phyloP scores from a whole-genome alignment of 345 rosid species.

The Hibiscus trionum region DNA sequence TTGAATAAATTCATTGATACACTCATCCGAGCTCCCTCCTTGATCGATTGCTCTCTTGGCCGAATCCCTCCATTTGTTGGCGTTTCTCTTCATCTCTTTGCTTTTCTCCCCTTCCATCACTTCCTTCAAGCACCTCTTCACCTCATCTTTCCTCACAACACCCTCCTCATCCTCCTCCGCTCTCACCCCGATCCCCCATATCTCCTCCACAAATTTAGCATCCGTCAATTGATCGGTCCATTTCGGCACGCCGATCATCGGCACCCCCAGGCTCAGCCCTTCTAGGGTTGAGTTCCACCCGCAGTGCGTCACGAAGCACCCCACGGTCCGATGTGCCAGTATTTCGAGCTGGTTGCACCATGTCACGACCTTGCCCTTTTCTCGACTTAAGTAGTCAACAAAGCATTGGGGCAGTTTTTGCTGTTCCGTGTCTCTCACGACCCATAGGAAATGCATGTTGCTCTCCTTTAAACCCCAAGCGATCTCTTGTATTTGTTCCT shows the following conservation, averaged over 20 bases:
- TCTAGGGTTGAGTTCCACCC: slow-evolving; percentile 78
- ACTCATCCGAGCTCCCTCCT: slow-evolving; percentile 53
- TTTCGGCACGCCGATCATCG: slow-evolving; percentile 57
- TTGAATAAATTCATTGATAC: slow-evolving; percentile 39
- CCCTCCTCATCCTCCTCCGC: slow-evolving; percentile 43
- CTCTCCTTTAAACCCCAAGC: slow-evolving; percentile 47
- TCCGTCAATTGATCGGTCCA: slow-evolving; percentile 64
- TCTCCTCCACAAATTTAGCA: slow-evolving; percentile 51
- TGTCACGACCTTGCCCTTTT: slow-evolving; percentile 36
- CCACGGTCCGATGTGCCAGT: slow-evolving; percentile 39
- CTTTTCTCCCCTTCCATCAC: slow-evolving; percentile 54
- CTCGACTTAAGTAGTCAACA: slow-evolving; percentile 27
- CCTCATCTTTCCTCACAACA: slow-evolving; percentile 42
- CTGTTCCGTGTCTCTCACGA: slow-evolving; percentile 48
- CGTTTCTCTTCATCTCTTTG: slow-evolving; percentile 34
- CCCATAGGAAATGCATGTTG: slow-evolving; percentile 49
- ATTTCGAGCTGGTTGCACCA: slow-evolving; percentile 73
- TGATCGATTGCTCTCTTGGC: slow-evolving; percentile 41
- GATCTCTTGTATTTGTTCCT: slow-evolving; percentile 41
- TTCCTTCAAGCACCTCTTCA: slow-evolving; percentile 44
- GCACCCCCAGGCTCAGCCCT: slow-evolving; percentile 60
- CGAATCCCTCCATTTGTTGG: slow-evolving; percentile 42
- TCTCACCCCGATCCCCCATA: slow-evolving; percentile 57
- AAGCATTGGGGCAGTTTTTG: slow-evolving; percentile 41
- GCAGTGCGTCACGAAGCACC: slow-evolving; percentile 67